These are phyloP conservation scores for Pleurozium schreberi DNA, from an alignment of 225 moss, liverwort and hornwort species.

Conservation along the genomic window DNA sequence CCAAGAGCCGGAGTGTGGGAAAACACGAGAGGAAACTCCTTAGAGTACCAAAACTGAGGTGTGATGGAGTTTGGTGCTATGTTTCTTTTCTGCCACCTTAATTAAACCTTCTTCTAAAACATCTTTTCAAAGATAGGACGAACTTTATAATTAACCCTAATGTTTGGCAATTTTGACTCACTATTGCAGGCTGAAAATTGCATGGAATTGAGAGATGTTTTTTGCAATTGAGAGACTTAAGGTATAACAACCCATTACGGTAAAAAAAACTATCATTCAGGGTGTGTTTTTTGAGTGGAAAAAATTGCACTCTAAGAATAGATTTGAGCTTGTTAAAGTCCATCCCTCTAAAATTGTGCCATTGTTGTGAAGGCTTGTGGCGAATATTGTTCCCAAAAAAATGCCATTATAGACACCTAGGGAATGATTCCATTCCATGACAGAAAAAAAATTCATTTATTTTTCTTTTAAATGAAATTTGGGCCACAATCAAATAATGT, in stretches of 20 bases:
- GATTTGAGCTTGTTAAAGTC: not conserved
- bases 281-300: not conserved
- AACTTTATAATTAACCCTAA: too few relatives aligned
- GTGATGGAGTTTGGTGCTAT: too few relatives aligned
- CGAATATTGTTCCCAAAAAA: not conserved
- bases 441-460: not conserved
- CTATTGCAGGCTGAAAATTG: too few relatives aligned
- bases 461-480: not conserved
- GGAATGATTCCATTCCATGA: not conserved
- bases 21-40: too few relatives aligned
- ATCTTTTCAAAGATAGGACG: too few relatives aligned
- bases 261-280: fast-evolving
- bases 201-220: not conserved
- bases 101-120: too few relatives aligned
- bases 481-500: not conserved
- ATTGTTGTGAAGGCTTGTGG: not conserved
- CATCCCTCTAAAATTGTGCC: fast-evolving
- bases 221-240: not conserved
- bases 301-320: fast-evolving
- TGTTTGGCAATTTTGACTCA: too few relatives aligned
- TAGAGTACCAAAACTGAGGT: too few relatives aligned
- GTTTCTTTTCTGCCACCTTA: too few relatives aligned
- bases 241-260: not conserved
- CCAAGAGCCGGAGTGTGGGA: too few relatives aligned
- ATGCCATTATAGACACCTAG: fast-evolving